phyloP scores from a whole-genome alignment of 345 rosid species.

The Syzygium jambos region DNA sequence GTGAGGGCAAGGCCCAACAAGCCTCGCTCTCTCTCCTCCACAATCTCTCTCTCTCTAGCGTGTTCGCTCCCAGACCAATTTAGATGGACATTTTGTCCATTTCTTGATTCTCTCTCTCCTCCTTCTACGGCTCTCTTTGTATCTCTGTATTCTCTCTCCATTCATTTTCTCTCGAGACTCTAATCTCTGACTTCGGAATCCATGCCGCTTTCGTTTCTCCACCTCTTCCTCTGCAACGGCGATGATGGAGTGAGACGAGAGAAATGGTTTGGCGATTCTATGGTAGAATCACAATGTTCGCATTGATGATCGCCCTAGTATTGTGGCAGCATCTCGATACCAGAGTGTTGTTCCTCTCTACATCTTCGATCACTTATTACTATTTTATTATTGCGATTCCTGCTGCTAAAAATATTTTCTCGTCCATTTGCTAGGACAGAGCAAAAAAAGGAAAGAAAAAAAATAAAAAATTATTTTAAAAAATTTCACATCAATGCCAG shows the following conservation, averaged over 20 bases:
- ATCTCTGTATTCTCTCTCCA: slow-evolving; percentile 19
- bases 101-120: neutral
- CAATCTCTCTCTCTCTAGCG: neutral
- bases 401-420: neutral
- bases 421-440: neutral
- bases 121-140: slow-evolving; percentile 32
- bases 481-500: too few species aligned
- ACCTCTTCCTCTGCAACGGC: slow-evolving; percentile 1
- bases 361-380: slow-evolving; percentile 68
- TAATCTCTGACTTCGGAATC: neutral
- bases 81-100: neutral
- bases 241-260: neutral
- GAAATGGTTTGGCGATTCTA: slow-evolving; percentile 40
- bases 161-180: neutral
- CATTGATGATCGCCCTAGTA: slow-evolving; percentile 72
- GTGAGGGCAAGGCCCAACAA: too few species aligned
- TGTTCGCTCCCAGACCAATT: too few species aligned
- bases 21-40: neutral
- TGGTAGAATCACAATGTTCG: slow-evolving; percentile 95
- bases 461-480: too few species aligned
- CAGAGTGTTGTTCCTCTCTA: slow-evolving; percentile 51
- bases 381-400: neutral
- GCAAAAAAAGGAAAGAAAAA: too few species aligned
- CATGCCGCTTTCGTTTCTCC: neutral
- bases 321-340: slow-evolving; percentile 42